Conservation (phyloP, 2,329 filamentous ascomycete genomes). For the Xylaria multiplex region DNA sequence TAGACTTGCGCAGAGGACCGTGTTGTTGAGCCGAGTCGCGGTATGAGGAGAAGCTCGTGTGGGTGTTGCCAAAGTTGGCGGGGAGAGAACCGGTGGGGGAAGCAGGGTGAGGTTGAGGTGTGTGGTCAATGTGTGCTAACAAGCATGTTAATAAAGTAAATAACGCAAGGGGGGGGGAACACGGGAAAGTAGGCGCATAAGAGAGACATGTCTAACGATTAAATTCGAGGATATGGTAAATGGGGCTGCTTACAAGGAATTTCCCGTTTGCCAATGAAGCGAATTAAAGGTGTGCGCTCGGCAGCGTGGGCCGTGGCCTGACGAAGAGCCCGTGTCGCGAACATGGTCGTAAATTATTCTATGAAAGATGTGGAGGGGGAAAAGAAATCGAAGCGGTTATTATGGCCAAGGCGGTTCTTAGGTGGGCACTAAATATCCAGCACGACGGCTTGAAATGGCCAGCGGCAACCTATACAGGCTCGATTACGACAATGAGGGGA, state of each 20-base stretch:
- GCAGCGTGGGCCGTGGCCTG: conserved; percentile 68
- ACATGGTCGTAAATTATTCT: conserved; percentile 56
- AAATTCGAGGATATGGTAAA: background rate
- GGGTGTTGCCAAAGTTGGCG: conserved; percentile 59
- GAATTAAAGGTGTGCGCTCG: conserved; percentile 70
- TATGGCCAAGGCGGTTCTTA: conserved; percentile 1
- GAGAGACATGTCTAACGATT: background rate
- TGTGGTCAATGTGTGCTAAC: conserved; percentile 76
- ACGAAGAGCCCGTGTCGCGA: conserved; percentile 65
- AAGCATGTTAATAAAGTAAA: conserved; percentile 38
- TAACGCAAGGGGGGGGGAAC: background rate
- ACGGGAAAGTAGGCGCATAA: background rate
- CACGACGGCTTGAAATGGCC: background rate
- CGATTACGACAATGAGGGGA: background rate
- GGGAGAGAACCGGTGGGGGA: conserved; percentile 74
- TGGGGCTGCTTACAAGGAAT: conserved; percentile 61
- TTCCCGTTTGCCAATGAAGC: conserved; percentile 69
- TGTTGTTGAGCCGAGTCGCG: conserved; percentile 82
- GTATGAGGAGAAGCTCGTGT: conserved; percentile 78
- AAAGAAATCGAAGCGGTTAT: conserved; percentile 8
- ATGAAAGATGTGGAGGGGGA: conserved; percentile 26
- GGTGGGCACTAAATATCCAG: background rate
- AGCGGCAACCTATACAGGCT: background rate
- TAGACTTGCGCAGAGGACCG: conserved; percentile 74
- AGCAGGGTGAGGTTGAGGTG: conserved; percentile 77